Base-by-base conservation (phyloP, 2,329 filamentous ascomycete species). In the Magnaporthales sp. region DNA sequence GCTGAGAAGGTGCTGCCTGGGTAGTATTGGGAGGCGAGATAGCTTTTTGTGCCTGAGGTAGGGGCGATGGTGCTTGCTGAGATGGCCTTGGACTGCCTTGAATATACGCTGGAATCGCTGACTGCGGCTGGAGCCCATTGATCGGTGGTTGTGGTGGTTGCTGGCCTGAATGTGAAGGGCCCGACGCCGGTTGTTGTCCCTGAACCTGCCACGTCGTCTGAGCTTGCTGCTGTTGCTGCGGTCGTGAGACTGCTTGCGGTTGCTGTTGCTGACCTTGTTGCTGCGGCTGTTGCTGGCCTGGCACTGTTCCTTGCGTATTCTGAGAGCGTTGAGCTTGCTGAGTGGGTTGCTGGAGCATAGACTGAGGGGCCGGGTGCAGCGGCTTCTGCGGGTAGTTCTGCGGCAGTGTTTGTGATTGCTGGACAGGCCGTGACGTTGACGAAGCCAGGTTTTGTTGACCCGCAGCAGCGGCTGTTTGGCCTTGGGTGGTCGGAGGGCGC, bases 171-270 rank as follows among this genome's bases (percentile, higher is more conserved):
- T 60, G 22, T 29, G 26, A 27, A 27, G 38, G 32, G 13, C 26
- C 8, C 9, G 24, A 26, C 30, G 62, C 19, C 46, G 46, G 58
- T 29, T 62, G 58, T 29, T 62, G 62, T 1, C 56, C 56, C 60
- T 66, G 29, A 13, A 32, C 31, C 54, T 54, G 56, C 60, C 56
- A 60, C 26, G 29, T 64, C 38, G 38, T 8, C 31, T 27, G 27
- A 27, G 56, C 54, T 32, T 65, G 66, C 54, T 58, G 51, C 19
- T 56, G 62, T 15, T 66, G 64, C 31, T 58, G 64, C 6, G 56
- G 56, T 26, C 56, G 56, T 10, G 56, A 11, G 9, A 27, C 24
- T 58, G 22, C 22, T 15, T 38, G 54, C 8, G 46, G 8, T 26
- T n/a, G 60, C 27, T 30, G 60, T 62, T 31, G 60, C 3, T 62